A percentile compares a stretch with the other conserved stretches of the same genome.
These are phyloP conservation scores for Ceratocystis diversiconidia DNA, from an alignment of 2,329 filamentous ascomycete genomes.

Conservation along the genomic window DNA sequence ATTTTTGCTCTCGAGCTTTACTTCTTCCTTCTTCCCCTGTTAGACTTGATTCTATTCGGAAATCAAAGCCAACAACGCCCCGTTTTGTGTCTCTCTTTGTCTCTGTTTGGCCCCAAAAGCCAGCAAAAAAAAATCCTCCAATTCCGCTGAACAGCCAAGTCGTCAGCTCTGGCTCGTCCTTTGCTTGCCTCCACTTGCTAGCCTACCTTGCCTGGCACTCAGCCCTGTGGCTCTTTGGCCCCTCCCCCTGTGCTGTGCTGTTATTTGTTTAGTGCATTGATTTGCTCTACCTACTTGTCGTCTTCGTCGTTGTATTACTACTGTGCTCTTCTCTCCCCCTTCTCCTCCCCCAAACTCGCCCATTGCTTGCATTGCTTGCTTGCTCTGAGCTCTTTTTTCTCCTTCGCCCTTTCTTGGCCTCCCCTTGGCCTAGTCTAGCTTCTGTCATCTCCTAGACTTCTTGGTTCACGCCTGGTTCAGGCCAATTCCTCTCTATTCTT, in stretches of 20 bases:
- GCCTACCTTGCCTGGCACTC: no score
- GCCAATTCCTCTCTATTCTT: constrained; percentile 6
- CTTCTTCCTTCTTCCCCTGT: background rate
- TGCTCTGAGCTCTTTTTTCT: background rate
- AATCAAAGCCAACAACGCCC: background rate
- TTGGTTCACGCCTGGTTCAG: background rate
- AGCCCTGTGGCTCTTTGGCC: no score
- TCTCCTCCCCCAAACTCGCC: constrained; percentile 7
- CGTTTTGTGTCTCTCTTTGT: background rate
- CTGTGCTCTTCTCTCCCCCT: background rate
- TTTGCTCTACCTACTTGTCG: no score
- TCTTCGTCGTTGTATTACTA: background rate
- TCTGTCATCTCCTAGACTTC: constrained; percentile 6
- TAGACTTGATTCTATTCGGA: background rate
- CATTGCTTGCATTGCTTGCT: constrained; percentile 13
- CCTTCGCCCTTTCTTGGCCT: background rate
- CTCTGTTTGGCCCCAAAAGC: background rate
- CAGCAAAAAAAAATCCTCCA: background rate
- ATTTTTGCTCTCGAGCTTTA: background rate
- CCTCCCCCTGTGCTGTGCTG: no score
- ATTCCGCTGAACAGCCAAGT: background rate
- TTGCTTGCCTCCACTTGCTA: constrained; percentile 11
- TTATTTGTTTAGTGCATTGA: no score
- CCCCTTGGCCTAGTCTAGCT: background rate
- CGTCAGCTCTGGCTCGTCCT: constrained; percentile 2